phyloP scores from a whole-genome alignment of 202 grass and related monocot species.

The Schoenoplectus triqueter region DNA sequence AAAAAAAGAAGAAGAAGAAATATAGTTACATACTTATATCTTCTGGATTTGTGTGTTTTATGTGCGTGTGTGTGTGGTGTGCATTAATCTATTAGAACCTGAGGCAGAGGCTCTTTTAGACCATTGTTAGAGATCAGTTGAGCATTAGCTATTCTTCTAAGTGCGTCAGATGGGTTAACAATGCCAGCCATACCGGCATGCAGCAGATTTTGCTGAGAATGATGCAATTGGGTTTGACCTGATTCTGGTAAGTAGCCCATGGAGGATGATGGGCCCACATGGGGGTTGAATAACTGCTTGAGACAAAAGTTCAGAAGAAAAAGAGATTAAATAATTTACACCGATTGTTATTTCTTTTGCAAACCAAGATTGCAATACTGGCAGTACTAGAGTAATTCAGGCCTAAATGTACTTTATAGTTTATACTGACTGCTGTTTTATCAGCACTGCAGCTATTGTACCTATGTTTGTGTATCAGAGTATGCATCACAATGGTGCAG shows the following conservation, averaged over 20 bases:
- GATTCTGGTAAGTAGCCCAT: conserved; percentile 48
- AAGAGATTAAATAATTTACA: conserved; percentile 26
- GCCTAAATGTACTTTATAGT: not conserved
- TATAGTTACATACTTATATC: conserved; percentile 1
- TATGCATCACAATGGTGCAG: not conserved
- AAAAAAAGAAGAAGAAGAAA: conserved; percentile 25
- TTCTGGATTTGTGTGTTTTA: not conserved
- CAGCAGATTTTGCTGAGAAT: conserved; percentile 52
- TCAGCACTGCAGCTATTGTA: not conserved
- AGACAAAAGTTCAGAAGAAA: conserved; percentile 20
- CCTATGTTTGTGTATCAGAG: not conserved
- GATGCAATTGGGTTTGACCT: conserved; percentile 48
- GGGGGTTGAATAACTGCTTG: conserved; percentile 55
- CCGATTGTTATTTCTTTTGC: not conserved
- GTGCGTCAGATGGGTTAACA: conserved; percentile 43
- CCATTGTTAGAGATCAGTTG: conserved; percentile 36
- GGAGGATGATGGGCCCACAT: conserved; percentile 45
- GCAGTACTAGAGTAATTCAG: not conserved
- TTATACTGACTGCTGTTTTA: not conserved
- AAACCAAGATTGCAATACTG: not conserved
- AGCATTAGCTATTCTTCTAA: conserved; percentile 49
- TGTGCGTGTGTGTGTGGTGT: not conserved
- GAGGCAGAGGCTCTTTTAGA: conserved; percentile 51
- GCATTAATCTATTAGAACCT: conserved; percentile 45
- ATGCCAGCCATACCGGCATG: conserved; percentile 45